Base-by-base conservation (phyloP, 139 green algal species). In the Diplosphaera chodatii region DNA sequence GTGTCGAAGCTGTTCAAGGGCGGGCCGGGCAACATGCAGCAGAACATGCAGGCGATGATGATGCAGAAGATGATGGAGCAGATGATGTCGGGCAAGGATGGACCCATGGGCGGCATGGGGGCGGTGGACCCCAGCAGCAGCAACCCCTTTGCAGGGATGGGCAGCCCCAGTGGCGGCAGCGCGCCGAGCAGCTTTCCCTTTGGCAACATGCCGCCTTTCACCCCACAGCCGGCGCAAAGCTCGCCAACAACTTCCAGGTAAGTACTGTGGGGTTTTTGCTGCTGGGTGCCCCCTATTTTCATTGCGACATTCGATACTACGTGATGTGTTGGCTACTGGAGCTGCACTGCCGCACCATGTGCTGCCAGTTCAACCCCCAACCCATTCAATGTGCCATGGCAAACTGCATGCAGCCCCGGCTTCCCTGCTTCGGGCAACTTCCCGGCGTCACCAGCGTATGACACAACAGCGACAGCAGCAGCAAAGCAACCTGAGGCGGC, bases 41-140 rank as follows among this genome's bases (percentile, higher is more conserved):
- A 59, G 16, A 59, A 59, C 48, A 25, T 59, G 48, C 48, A 59
- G 48, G 48, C 16, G 16, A 59, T 59, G 48, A 59, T 59, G 48
- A 59, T 59, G 48, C 48, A 59, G 48, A 59, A 59, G 48, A 59
- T 59, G 48, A 59, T 59, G 48, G 48, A 59, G 48, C 48, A 59
- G 48, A 59, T 59, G 48, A 59, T 59, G 48, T 59, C 48, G 48
- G 48, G 48, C 48, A 59, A 59, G 48, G 48, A 18, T 18, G 48
- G 48, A 10, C 48, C 48, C 48, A 59, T 59, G 48, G 10, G 10
- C 48, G 48, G 48, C 48, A 59, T 59, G 48, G 48, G 48, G 13
- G 48, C 13, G 13, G 25, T 59, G 48, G 48, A 59, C 48, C 48
- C 48, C 48, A 59, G 48, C 48, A 59, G 48, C 48, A 25, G 16